Evolutionary conservation across 2,329 filamentous ascomycete genomes (phyloP).

Genomic region (Alternaria panax): DNA sequence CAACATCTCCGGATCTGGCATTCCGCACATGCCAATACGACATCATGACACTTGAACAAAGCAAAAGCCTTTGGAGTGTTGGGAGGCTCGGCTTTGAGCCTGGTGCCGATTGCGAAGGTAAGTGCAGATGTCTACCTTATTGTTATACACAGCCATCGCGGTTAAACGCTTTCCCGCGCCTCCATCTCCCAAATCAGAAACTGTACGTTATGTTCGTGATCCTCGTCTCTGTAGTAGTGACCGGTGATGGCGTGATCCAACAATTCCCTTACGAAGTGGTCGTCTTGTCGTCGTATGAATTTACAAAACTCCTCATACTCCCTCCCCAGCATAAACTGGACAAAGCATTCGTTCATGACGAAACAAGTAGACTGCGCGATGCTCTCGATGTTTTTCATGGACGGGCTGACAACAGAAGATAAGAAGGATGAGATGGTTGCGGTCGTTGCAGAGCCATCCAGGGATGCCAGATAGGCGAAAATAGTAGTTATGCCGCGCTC

Average conservation of each 20-base stretch:
- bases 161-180: slow-evolving; percentile 29
- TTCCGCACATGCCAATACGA: neutral
- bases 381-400: slow-evolving; percentile 28
- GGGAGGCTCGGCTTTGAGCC: neutral
- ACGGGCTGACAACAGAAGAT: slow-evolving; percentile 24
- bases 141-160: neutral
- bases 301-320: slow-evolving; percentile 30
- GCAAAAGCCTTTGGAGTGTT: neutral
- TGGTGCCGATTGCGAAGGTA: neutral
- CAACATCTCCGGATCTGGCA: neutral
- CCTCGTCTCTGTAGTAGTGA: slow-evolving; percentile 20
- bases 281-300: slow-evolving; percentile 33
- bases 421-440: slow-evolving; percentile 21
- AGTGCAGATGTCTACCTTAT: neutral
- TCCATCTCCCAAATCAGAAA: slow-evolving; percentile 33
- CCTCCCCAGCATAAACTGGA: slow-evolving; percentile 26
- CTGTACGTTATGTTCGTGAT: slow-evolving; percentile 29
- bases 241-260: slow-evolving; percentile 33
- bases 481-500: slow-evolving; percentile 14
- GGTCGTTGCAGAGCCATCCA: slow-evolving; percentile 12
- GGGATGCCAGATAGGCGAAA: slow-evolving; percentile 29
- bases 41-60: neutral
- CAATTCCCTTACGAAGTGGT: slow-evolving; percentile 22
- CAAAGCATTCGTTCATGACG: slow-evolving; percentile 32
- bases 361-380: slow-evolving; percentile 23